Conservation (phyloP, 2,329 filamentous ascomycete genomes). For the Pestalotiopsis sp. region DNA sequence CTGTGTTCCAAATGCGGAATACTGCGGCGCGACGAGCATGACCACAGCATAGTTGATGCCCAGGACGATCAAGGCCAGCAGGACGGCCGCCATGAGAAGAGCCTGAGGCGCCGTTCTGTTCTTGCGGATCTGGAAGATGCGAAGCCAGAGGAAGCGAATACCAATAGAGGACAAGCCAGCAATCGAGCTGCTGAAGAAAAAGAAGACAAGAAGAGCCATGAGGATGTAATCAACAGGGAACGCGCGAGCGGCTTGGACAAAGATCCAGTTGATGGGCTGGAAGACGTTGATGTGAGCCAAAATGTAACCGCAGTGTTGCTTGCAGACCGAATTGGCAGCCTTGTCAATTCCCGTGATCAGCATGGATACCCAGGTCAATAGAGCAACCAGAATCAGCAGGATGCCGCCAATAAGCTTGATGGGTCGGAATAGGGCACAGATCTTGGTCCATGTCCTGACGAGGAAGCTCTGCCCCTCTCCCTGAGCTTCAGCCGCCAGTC, state of each 20-base stretch:
- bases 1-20: constrained; percentile 91
- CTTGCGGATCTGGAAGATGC: constrained; percentile 86
- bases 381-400: constrained; percentile 71
- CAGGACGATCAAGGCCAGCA: constrained; percentile 86
- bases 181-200: constrained; percentile 88
- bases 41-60: constrained; percentile 92
- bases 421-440: constrained; percentile 81
- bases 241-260: constrained; percentile 77
- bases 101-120: constrained; percentile 91
- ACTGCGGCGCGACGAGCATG: constrained; percentile 95
- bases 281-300: constrained; percentile 86
- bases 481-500: constrained; percentile 79
- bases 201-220: constrained; percentile 80
- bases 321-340: constrained; percentile 92
- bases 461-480: constrained; percentile 78
- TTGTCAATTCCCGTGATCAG: constrained; percentile 96
- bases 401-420: constrained; percentile 87
- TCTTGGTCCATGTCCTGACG: constrained; percentile 76
- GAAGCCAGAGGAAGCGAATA: constrained; percentile 95
- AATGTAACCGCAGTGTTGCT: constrained; percentile 88
- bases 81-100: constrained; percentile 84
- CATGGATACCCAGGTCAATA: constrained; percentile 88
- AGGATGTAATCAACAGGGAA: constrained; percentile 94
- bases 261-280: constrained; percentile 91
- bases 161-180: constrained; percentile 84